These are phyloP conservation scores for Cercospora sojina DNA, from an alignment of 2,329 filamentous ascomycete species.

Conservation along the genomic window DNA sequence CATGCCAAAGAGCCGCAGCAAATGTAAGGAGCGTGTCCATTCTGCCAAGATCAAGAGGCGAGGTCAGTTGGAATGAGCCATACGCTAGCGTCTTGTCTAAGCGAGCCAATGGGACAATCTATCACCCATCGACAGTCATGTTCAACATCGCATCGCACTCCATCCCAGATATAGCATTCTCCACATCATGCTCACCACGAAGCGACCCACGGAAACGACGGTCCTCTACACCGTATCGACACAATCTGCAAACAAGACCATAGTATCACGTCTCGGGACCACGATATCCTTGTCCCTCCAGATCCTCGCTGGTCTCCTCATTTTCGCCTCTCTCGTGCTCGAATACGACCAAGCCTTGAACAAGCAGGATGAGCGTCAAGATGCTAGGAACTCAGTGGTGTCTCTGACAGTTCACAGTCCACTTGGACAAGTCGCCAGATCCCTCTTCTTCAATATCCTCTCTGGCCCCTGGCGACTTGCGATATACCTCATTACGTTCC, in stretches of 20 bases:
- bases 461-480: constrained; percentile 43
- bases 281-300: constrained; percentile 47
- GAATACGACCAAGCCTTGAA: constrained; percentile 27
- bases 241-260: constrained; percentile 54
- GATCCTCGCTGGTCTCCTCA: constrained; percentile 44
- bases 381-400: neutral
- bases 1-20: neutral
- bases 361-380: neutral
- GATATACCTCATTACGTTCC: constrained; percentile 33
- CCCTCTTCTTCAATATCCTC: constrained; percentile 28
- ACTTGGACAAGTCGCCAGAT: constrained; percentile 11
- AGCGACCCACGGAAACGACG: constrained; percentile 69
- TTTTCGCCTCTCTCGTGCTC: constrained; percentile 36
- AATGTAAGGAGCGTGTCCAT: neutral
- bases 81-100: neutral
- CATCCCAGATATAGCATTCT: neutral
- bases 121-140: neutral
- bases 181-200: constrained; percentile 35
- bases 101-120: neutral
- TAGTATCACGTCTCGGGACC: constrained; percentile 44
- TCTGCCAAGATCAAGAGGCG: neutral
- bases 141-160: neutral
- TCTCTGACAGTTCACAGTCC: neutral
- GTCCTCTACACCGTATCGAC: constrained; percentile 90
- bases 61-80: neutral